Conservation (phyloP, 2,329 filamentous ascomycete genomes). For the Lachnellula arida region DNA sequence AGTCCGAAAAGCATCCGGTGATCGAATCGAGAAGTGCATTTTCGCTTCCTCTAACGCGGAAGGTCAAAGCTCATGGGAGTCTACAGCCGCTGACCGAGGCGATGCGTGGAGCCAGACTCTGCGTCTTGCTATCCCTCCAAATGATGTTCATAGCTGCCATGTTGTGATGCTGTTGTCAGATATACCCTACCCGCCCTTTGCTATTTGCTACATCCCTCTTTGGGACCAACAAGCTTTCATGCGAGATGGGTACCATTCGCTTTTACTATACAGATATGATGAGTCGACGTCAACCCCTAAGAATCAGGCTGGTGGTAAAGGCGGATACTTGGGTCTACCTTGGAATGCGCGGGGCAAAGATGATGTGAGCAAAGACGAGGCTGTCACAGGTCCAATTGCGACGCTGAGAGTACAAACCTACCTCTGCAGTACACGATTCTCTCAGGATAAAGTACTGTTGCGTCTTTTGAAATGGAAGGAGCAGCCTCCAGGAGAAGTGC, state of each 20-base stretch:
- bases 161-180: conserved; percentile 87
- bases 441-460: conserved; percentile 82
- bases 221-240: conserved; percentile 93
- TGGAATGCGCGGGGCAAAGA: conserved; percentile 69
- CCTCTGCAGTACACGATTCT: conserved; percentile 91
- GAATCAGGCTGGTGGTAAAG: conserved; percentile 62
- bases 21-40: conserved; percentile 83
- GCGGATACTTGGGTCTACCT: conserved; percentile 79
- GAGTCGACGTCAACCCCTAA: conserved; percentile 73
- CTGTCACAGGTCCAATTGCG: conserved; percentile 73
- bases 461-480: conserved; percentile 85
- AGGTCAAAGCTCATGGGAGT: conserved; percentile 81
- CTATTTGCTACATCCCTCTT: conserved; percentile 85
- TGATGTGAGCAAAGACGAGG: conserved; percentile 64
- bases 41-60: conserved; percentile 77
- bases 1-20: conserved; percentile 72
- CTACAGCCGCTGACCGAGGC: conserved; percentile 71
- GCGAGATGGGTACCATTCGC: conserved; percentile 73
- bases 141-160: conserved; percentile 78
- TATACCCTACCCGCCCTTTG: conserved; percentile 81
- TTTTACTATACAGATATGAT: conserved; percentile 86
- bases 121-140: conserved; percentile 69
- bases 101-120: conserved; percentile 87
- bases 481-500: conserved; percentile 63
- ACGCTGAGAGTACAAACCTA: conserved; percentile 77